Base-by-base conservation (phyloP, 1,284 basidiomycete genomes). In the Melampsora occidentalis region DNA sequence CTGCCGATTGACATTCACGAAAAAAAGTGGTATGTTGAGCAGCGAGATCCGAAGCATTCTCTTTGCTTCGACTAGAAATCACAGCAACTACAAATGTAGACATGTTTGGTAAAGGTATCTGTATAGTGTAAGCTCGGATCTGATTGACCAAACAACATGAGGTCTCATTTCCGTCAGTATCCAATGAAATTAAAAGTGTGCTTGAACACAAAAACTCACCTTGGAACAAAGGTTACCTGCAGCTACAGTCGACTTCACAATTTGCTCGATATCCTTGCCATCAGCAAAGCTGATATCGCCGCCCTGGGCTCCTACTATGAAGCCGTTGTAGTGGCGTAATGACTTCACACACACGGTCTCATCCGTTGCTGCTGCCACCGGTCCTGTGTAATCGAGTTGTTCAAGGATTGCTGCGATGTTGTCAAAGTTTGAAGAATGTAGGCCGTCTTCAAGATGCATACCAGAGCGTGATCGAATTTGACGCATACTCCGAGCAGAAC, bases 301-400 rank as follows among this genome's bases (percentile, higher is more conserved):
- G 5, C 63, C 63, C 16, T 65, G 63, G 48, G 64, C 64, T 42
- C 64, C 64, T 42, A 66, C 64, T 42, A 66, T 35, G 35, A 66
- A 66, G 18, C 64, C 64, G 28, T 66, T 66, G 35, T 66, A 46
- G 28, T n/a, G n/a, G 39, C 64, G 64, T n/a, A 66, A 31, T 7
- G n/a, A 25, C 39, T 63, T 63, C n/a, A 63, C 31, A 31, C 61
- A 63, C 14, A 66, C 64, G 3, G 64, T 66, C 28, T 66, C 35
- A 20, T 66, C n/a, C 3, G 64, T 42, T n/a, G 35, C 64, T 20
- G 48, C 28, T 18, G 64, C 64, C 16, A 66, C n/a, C 2, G 64
- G 64, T 20, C 64, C 64, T n/a, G 39, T n/a, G 64, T 66, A 66
- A 20, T 66, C n/a, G 18, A 66, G 25, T 22, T 35, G n/a, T 46